Conservation (phyloP, 768 basidiomycete species). For the Collybia nuda region DNA sequence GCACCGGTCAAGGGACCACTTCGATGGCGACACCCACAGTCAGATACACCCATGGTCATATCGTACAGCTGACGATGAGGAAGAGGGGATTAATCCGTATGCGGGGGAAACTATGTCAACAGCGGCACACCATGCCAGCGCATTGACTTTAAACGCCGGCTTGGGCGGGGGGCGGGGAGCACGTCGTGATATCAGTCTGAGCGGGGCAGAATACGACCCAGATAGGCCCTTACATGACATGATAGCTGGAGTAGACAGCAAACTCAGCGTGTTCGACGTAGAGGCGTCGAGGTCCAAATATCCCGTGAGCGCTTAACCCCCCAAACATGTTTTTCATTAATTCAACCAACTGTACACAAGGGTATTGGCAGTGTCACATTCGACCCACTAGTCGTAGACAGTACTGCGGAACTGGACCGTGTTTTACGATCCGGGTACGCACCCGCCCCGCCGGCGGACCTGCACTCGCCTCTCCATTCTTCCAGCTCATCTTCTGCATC, state of each 20-base stretch:
- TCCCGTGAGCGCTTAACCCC: conserved; percentile 32
- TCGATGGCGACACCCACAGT: conserved; percentile 51
- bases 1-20: conserved; percentile 52
- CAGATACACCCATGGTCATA: conserved; percentile 59
- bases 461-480: conserved; percentile 47
- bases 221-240: conserved; percentile 77
- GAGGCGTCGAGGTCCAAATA: conserved; percentile 52
- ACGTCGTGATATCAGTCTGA: conserved; percentile 57
- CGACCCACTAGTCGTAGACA: conserved; percentile 62
- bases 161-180: conserved; percentile 56
- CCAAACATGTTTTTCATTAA: conserved; percentile 1
- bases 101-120: conserved; percentile 77
- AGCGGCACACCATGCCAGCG: conserved; percentile 87
- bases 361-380: conserved; percentile 36
- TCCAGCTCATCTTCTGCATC: conserved; percentile 49
- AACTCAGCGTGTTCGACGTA: conserved; percentile 55
- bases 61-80: conserved; percentile 56
- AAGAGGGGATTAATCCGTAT: conserved; percentile 68
- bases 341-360: conserved; percentile 17
- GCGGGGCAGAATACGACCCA: conserved; percentile 84
- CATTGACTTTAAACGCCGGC: conserved; percentile 82
- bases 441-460: conserved; percentile 30
- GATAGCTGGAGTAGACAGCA: conserved; percentile 58
- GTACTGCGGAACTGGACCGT: conserved; percentile 60
- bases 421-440: conserved; percentile 56